Conservation (phyloP, 129 eudicot species). For the Chrysanthemum seticuspe region DNA sequence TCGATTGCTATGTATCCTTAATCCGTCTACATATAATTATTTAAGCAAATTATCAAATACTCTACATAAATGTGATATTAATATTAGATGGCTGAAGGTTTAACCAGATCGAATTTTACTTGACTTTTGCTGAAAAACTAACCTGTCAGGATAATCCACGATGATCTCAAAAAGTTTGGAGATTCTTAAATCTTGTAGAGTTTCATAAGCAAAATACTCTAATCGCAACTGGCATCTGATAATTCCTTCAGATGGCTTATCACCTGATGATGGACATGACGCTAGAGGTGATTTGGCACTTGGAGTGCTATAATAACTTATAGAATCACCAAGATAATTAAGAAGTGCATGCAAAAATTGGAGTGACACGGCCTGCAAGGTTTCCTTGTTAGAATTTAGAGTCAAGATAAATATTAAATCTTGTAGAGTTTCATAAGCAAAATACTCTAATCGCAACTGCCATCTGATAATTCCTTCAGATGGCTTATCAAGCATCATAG, state of each 20-base stretch:
- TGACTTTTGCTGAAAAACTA: neutral
- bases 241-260: conserved; percentile 80
- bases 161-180: conserved; percentile 89
- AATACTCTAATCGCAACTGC: too few relatives aligned
- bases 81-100: neutral
- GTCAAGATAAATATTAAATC: neutral
- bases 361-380: conserved; percentile 85
- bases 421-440: too few relatives aligned
- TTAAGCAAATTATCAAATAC: too few relatives aligned
- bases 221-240: conserved; percentile 88
- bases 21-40: too few relatives aligned
- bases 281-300: conserved; percentile 87
- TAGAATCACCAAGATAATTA: conserved; percentile 88
- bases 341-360: conserved; percentile 89
- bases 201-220: conserved; percentile 96
- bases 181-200: conserved; percentile 90
- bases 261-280: conserved; percentile 64
- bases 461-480: too few relatives aligned
- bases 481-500: too few relatives aligned
- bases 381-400: conserved; percentile 21
- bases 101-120: neutral
- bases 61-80: too few relatives aligned
- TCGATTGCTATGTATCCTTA: too few relatives aligned
- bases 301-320: conserved; percentile 37
- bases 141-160: conserved; percentile 99